phyloP scores from a whole-genome alignment of 352 stramenopile species.

The Pythium rishiriense region DNA sequence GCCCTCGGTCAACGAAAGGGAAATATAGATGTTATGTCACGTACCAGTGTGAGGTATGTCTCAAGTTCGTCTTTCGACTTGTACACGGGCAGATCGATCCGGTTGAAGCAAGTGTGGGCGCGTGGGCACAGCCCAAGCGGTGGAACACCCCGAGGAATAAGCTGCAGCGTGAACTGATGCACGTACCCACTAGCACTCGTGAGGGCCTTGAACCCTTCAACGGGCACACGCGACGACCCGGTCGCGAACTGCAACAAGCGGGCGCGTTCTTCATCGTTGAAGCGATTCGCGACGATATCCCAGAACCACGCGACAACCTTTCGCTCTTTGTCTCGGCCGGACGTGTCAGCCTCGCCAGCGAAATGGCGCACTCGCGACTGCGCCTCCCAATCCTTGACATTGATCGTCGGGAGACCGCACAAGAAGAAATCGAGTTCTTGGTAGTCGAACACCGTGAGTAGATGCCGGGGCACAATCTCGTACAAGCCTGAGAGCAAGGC shows the following conservation, averaged over 20 bases:
- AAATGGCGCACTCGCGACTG: constrained; percentile 72
- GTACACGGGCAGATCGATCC: constrained; percentile 77
- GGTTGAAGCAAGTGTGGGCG: constrained; percentile 87
- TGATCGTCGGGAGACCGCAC: constrained; percentile 71
- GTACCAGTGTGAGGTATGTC: constrained; percentile 73
- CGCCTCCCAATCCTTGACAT: constrained; percentile 60
- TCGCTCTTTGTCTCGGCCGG: constrained; percentile 37
- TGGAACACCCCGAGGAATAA: constrained; percentile 50
- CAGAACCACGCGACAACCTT: constrained; percentile 75
- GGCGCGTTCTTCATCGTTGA: constrained; percentile 68
- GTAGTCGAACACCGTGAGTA: constrained; percentile 78
- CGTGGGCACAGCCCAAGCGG: constrained; percentile 57
- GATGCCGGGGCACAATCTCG: constrained; percentile 64
- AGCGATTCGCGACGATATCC: constrained; percentile 44
- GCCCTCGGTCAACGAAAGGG: background rate
- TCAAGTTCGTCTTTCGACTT: constrained; percentile 66
- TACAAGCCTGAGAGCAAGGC: constrained; percentile 73
- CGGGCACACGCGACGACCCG: constrained; percentile 72
- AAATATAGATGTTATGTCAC: background rate
- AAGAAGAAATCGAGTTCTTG: constrained; percentile 80
- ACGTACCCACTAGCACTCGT: constrained; percentile 82
- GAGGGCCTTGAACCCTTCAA: constrained; percentile 79
- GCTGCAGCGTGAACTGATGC: constrained; percentile 78
- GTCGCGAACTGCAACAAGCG: constrained; percentile 77
- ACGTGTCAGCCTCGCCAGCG: constrained; percentile 35